A percentile compares a stretch with the other conserved stretches of the same genome.
phyloP scores from a whole-genome alignment of 2,329 filamentous ascomycete genomes.

The Calcarisporium arbuscula region DNA sequence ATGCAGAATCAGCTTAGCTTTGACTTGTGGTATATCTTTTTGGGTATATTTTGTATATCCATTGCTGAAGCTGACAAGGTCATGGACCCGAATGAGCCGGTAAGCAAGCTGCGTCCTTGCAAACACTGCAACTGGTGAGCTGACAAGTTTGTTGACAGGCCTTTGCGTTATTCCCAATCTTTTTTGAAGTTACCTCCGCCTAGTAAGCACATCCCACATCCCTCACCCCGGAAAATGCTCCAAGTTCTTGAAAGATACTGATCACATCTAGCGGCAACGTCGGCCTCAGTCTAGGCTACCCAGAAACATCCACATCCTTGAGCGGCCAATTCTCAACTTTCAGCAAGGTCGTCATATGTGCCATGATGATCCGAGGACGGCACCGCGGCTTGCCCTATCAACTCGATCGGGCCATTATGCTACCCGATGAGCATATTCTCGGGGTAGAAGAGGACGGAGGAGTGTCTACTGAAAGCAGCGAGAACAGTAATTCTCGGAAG shows the following conservation, averaged over 20 bases:
- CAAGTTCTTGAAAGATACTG: too few relatives aligned
- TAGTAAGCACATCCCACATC: slow-evolving; percentile 22
- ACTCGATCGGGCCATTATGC: slow-evolving; percentile 27
- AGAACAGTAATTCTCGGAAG: too few relatives aligned
- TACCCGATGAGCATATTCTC: slow-evolving; percentile 18
- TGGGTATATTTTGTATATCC: slow-evolving; percentile 30
- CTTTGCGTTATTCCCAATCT: slow-evolving; percentile 23
- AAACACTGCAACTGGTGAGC: too few relatives aligned
- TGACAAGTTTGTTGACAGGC: slow-evolving; percentile 12
- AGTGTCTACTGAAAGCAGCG: too few relatives aligned
- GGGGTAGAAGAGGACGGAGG: too few relatives aligned
- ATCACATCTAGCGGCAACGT: slow-evolving; percentile 32
- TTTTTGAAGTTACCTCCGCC: slow-evolving; percentile 28
- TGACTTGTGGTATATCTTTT: slow-evolving; percentile 35
- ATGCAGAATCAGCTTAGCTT: slow-evolving; percentile 33
- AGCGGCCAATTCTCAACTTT: slow-evolving; percentile 23
- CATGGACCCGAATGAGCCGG: slow-evolving; percentile 18
- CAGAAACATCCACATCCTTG: slow-evolving; percentile 21
- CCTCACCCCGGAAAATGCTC: too few relatives aligned
- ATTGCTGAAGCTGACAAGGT: slow-evolving; percentile 21
- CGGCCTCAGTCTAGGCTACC: slow-evolving; percentile 27
- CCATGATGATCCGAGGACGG: slow-evolving; percentile 31
- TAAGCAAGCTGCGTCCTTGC: slow-evolving; percentile 4
- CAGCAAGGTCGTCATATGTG: slow-evolving; percentile 30
- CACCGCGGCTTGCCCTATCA: slow-evolving; percentile 27